phyloP scores from a whole-genome alignment of 805 yeast genomes.

The Starmerella apis region DNA sequence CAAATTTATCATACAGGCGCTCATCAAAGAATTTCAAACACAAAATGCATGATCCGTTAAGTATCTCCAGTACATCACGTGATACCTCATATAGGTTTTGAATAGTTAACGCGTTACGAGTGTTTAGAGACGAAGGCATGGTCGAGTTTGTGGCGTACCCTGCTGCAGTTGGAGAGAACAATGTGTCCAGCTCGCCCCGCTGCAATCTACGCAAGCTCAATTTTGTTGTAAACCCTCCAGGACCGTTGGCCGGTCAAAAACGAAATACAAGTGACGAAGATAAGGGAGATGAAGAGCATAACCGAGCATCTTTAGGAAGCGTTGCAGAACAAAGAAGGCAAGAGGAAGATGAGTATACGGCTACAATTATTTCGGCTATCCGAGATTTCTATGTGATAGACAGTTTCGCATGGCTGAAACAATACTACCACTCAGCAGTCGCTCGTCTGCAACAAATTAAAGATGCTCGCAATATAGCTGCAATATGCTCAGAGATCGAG shows the following conservation, averaged over 20 bases:
- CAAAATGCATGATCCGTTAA: too few species aligned
- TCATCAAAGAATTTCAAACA: too few species aligned
- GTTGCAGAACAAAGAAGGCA: not conserved
- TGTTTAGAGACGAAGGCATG: not conserved
- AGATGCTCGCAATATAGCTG: not conserved
- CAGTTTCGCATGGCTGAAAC: not conserved
- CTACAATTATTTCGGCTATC: not conserved
- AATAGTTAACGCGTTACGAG: not conserved
- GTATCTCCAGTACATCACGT: too few species aligned
- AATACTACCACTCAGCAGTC: constrained; percentile 1
- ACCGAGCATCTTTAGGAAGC: not conserved
- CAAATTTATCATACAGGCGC: too few species aligned
- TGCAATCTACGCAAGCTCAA: not conserved
- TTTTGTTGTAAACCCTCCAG: not conserved
- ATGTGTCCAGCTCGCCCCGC: not conserved
- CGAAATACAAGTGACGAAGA: not conserved
- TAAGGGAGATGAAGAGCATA: too few species aligned
- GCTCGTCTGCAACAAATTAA: not conserved
- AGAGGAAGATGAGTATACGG: not conserved
- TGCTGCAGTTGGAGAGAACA: not conserved
- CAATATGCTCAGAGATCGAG: not conserved
- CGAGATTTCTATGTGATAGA: not conserved
- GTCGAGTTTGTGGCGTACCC: not conserved
- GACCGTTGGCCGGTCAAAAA: not conserved
- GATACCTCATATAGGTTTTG: too few species aligned